Evolutionary conservation across 164 flowering plant species (phyloP).

Genomic region (Magnolia officinalis): DNA sequence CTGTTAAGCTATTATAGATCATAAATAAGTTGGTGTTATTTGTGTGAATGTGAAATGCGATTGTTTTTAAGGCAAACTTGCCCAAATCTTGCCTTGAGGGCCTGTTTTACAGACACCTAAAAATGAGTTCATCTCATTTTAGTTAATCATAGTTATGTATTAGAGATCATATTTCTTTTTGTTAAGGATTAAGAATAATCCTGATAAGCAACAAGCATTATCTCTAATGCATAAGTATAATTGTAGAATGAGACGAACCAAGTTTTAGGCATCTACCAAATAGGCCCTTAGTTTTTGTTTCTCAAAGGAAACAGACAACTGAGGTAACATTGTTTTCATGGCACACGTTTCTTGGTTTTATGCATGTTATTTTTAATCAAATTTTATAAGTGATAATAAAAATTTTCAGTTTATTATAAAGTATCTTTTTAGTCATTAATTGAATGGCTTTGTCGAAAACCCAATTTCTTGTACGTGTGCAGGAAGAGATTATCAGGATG

Average conservation of each 20-base stretch:
- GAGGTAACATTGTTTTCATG: background rate
- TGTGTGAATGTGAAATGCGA: background rate
- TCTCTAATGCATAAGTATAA: too few relatives aligned
- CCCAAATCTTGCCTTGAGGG: too few relatives aligned
- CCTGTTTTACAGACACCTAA: too few relatives aligned
- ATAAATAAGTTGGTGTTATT: background rate
- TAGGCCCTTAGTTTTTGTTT: too few relatives aligned
- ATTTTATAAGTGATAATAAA: background rate
- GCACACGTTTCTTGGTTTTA: background rate
- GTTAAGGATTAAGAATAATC: too few relatives aligned
- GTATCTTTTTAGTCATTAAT: background rate
- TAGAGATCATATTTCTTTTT: too few relatives aligned
- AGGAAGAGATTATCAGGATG: constrained; percentile 80
- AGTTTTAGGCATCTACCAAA: too few relatives aligned
- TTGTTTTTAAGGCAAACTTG: background rate
- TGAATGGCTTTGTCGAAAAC: background rate
- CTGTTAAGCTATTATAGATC: background rate
- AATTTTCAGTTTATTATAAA: background rate
- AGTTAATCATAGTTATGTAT: too few relatives aligned
- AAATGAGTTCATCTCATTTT: too few relatives aligned
- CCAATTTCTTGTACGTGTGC: constrained; percentile 14
- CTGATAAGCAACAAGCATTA: too few relatives aligned
- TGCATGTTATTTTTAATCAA: background rate
- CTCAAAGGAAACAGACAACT: too few relatives aligned
- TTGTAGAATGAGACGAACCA: too few relatives aligned